Conservation (phyloP, 2,329 filamentous ascomycete genomes). For the Stromatinia cepivora region DNA sequence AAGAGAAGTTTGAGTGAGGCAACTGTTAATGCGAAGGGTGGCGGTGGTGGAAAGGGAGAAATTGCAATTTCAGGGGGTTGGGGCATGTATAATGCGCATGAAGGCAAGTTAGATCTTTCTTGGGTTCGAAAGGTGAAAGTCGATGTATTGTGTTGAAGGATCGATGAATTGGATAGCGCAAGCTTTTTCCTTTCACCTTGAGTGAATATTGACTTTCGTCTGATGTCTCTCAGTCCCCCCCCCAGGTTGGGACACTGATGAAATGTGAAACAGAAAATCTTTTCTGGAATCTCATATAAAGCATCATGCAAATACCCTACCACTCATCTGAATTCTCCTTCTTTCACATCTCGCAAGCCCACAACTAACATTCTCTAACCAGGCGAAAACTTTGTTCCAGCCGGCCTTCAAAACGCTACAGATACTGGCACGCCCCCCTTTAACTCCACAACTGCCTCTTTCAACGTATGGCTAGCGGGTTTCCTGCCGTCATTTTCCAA, state of each 20-base stretch:
- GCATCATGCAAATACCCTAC: background rate
- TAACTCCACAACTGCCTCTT: constrained; percentile 51
- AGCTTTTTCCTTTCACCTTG: background rate
- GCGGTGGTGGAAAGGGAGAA: constrained; percentile 29
- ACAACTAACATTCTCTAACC: too few relatives aligned
- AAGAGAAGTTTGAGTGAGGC: constrained; percentile 48
- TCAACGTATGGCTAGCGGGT: constrained; percentile 53
- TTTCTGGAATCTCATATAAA: background rate
- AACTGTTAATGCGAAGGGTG: constrained; percentile 32
- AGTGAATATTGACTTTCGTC: background rate
- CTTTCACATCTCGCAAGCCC: background rate
- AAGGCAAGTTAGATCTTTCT: constrained; percentile 38
- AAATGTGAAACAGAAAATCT: background rate
- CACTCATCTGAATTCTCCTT: background rate
- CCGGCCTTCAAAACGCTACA: constrained; percentile 45
- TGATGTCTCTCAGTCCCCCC: too few relatives aligned
- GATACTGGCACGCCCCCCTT: constrained; percentile 46
- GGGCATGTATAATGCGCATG: constrained; percentile 62
- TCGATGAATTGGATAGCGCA: background rate
- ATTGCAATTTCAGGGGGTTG: constrained; percentile 51
- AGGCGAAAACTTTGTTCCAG: constrained; percentile 61
- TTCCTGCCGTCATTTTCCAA: constrained; percentile 52
- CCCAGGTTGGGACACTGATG: background rate
- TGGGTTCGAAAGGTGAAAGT: background rate
- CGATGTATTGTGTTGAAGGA: background rate